Evolutionary conservation across 768 basidiomycete species (phyloP), one percentile per base, ranked within the genome.

Genomic region (Termitomyces sp.): DNA sequence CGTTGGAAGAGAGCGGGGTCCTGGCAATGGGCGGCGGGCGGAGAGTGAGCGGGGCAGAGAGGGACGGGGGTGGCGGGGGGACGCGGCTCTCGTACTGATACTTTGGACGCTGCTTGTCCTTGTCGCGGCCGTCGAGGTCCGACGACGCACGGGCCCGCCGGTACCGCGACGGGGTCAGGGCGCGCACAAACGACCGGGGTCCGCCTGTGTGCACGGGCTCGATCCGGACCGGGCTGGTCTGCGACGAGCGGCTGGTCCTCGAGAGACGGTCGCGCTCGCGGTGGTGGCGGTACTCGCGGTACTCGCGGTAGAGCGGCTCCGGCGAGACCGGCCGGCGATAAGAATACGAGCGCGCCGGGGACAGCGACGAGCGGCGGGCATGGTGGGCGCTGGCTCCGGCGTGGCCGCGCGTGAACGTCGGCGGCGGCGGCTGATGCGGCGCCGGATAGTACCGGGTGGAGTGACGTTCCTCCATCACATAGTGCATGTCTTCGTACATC

Each of bases 211-310:
- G 55, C 9, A 62, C 1, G 2, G 61, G 54, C 28, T 58, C 55
- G 5, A 62, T 54, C 8, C 61, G 57, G 0, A 56, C 57, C 9
- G 61, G 61, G 1, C 57, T 59, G 1, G 61, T 62, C 28, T 62
- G 61, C 0, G 57, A 47, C 5, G 57, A 56, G 2, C 61, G 50
- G 14, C n/a, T 53, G 1, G 40, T 22, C 13, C 22, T 30, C 2
- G 28, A 2, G 1, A 9, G 5, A n/a, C 43, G 22, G 20, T 41
- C 56, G 13, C 48, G 38, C 5, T 51, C 16, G 24, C 20, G 40
- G 4, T 44, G 28, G 18, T 57, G 52, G 10, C 60, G 28, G 11
- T 56, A 60, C 55, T 57, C 45, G 13, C 43, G 41, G 36, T 55
- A 57, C 20, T 52, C 54, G 0, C 16, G 24, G 33, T 59, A 56